A percentile compares a stretch with the other conserved stretches of the same genome.
phyloP scores from a whole-genome alignment of 495 filamentous ascomycete species.

The Aspergillus funiculosus region DNA sequence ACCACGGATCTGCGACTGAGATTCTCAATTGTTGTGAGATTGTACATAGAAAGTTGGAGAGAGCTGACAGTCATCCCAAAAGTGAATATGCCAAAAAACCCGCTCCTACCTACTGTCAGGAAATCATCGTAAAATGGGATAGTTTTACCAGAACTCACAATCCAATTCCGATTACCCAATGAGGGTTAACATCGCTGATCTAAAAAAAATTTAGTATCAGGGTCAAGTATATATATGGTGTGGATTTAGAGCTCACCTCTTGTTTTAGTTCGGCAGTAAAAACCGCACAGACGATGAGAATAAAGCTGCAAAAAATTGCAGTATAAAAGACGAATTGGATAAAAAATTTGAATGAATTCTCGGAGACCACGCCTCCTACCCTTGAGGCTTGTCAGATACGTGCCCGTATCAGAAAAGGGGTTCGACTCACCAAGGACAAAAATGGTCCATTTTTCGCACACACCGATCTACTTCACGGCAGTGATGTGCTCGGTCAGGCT shows the following conservation, averaged over 20 bases:
- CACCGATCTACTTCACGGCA: conserved; percentile 75
- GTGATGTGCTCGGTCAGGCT: conserved; percentile 79
- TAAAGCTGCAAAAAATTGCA: conserved; percentile 57
- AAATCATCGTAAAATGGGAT: too few species aligned
- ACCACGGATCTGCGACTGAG: conserved; percentile 55
- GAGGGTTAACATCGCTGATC: conserved; percentile 38
- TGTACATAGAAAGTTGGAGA: conserved; percentile 59
- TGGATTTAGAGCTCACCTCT: conserved; percentile 25
- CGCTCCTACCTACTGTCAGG: conserved; percentile 36
- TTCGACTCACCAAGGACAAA: conserved; percentile 70
- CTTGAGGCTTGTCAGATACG: conserved; percentile 26
- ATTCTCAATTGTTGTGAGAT: conserved; percentile 79
- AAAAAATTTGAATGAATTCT: conserved; percentile 85
- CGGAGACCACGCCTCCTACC: conserved; percentile 85
- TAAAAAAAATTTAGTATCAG: conserved; percentile 10
- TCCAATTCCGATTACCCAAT: conserved; percentile 51
- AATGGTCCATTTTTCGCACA: conserved; percentile 87
- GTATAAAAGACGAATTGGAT: conserved; percentile 76
- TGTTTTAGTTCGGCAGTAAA: conserved; percentile 46
- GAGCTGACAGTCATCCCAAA: conserved; percentile 67
- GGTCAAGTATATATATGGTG: conserved; percentile 9
- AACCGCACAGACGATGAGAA: conserved; percentile 53
- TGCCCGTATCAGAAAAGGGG: neutral
- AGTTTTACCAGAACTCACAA: conserved; percentile 37
- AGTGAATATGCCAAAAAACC: conserved; percentile 71